phyloP scores from a whole-genome alignment of 1,284 basidiomycete genomes.

The Heterobasidion occidentale region DNA sequence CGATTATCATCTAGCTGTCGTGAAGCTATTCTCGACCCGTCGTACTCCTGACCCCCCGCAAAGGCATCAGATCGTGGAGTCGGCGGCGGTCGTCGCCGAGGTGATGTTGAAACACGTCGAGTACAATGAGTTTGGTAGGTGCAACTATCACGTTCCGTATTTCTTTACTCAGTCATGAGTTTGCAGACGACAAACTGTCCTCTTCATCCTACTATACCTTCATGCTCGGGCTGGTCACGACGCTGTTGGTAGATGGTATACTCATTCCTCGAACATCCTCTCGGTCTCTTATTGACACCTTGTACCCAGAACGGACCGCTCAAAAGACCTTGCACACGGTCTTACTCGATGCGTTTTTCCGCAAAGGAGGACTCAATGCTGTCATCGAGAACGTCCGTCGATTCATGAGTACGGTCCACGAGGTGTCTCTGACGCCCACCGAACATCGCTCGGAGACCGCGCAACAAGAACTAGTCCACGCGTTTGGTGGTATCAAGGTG shows the following conservation, averaged over 20 bases:
- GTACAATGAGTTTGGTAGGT: conserved; percentile 46
- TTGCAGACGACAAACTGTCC: conserved; percentile 43
- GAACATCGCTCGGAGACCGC: conserved; percentile 51
- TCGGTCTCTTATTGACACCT: conserved; percentile 8
- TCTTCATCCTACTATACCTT: conserved; percentile 68
- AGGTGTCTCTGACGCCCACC: conserved; percentile 34
- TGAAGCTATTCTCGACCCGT: conserved; percentile 83
- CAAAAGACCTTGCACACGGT: conserved; percentile 79
- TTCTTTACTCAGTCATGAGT: conserved; percentile 4
- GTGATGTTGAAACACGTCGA: conserved; percentile 72
- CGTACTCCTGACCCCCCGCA: conserved; percentile 72
- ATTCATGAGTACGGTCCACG: conserved; percentile 53
- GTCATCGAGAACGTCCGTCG: conserved; percentile 55
- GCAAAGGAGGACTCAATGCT: conserved; percentile 64
- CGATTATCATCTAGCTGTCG: conserved; percentile 49
- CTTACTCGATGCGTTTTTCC: conserved; percentile 70
- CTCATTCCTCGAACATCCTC: background rate
- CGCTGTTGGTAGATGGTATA: conserved; percentile 79
- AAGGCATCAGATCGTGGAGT: conserved; percentile 69
- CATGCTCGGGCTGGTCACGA: conserved; percentile 65
- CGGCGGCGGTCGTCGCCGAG: conserved; percentile 64
- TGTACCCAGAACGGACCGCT: conserved; percentile 56
- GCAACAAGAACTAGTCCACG: conserved; percentile 63
- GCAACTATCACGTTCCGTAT: background rate
- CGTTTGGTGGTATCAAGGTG: conserved; percentile 77